A percentile compares a stretch with the other conserved stretches of the same genome.
Conservation (phyloP, 768 basidiomycete species). For the Boletus vermiculosoides region DNA sequence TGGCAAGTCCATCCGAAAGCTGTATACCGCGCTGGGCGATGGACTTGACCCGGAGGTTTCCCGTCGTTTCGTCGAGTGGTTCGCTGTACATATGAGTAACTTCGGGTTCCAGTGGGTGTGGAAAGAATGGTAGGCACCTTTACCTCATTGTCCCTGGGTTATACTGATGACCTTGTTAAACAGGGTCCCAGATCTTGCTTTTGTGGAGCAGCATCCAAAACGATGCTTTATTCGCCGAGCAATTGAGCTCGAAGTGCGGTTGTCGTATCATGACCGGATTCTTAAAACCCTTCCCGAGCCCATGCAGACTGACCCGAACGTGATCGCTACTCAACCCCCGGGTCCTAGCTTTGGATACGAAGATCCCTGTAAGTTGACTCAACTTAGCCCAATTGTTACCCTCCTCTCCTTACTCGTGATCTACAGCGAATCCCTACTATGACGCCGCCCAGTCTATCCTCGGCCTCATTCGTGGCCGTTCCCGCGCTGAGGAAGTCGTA, state of each 20-base stretch:
- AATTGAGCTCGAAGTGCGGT: slow-evolving; percentile 83
- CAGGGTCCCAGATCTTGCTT: slow-evolving; percentile 83
- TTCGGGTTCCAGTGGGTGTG: slow-evolving; percentile 99
- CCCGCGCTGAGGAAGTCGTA: slow-evolving; percentile 79
- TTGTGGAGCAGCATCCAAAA: slow-evolving; percentile 78
- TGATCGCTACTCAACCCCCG: slow-evolving; percentile 70
- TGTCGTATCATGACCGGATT: slow-evolving; percentile 93
- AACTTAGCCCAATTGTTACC: background rate
- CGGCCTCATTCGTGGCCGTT: slow-evolving; percentile 75
- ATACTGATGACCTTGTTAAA: slow-evolving; percentile 1
- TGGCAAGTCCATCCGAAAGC: slow-evolving; percentile 88
- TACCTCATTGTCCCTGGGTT: background rate
- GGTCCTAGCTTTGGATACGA: slow-evolving; percentile 84
- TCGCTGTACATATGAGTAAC: slow-evolving; percentile 94
- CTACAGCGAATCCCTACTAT: slow-evolving; percentile 69
- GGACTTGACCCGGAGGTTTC: slow-evolving; percentile 85
- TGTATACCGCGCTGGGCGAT: slow-evolving; percentile 77
- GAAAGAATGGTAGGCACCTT: slow-evolving; percentile 85
- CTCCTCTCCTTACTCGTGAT: background rate
- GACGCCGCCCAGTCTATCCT: slow-evolving; percentile 79
- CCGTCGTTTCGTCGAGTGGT: slow-evolving; percentile 90
- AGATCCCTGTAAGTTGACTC: slow-evolving; percentile 55
- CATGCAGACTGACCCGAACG: slow-evolving; percentile 66
- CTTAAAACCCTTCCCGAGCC: slow-evolving; percentile 81
- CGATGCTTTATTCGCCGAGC: slow-evolving; percentile 85